These are phyloP conservation scores for Puya raimondii DNA, from an alignment of 176 grass and related monocot species.

Conservation along the genomic window DNA sequence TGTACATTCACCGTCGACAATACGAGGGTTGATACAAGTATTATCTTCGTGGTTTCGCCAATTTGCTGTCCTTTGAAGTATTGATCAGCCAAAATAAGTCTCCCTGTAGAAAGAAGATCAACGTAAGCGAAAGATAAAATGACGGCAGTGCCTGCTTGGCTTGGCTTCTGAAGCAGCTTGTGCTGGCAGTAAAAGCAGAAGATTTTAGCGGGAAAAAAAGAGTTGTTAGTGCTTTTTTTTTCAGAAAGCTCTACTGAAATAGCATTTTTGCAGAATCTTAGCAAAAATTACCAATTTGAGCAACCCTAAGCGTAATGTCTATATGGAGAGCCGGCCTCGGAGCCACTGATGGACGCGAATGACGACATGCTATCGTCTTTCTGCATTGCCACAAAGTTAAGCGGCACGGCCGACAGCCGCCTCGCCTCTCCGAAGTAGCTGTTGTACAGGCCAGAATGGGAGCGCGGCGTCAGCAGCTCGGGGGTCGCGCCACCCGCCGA, in stretches of 20 bases:
- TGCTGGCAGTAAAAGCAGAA: background rate
- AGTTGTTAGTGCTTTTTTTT: background rate
- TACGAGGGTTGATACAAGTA: too few species aligned
- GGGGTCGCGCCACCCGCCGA: slow-evolving; percentile 64
- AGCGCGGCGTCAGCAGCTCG: slow-evolving; percentile 76
- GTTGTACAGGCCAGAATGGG: slow-evolving; percentile 49
- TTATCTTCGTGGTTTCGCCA: too few species aligned
- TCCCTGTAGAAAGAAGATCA: too few species aligned
- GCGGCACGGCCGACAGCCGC: slow-evolving; percentile 32
- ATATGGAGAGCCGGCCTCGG: slow-evolving; percentile 55
- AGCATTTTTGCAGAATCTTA: background rate
- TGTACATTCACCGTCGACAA: too few species aligned
- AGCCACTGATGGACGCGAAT: slow-evolving; percentile 74
- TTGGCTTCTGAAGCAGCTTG: too few species aligned
- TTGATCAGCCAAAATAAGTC: too few species aligned
- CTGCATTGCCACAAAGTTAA: slow-evolving; percentile 46
- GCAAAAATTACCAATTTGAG: background rate
- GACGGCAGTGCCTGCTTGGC: too few species aligned
- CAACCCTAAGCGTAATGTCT: slow-evolving; percentile 19
- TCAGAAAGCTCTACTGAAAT: too few species aligned
- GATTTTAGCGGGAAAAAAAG: background rate
- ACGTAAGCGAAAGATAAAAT: too few species aligned
- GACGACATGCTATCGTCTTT: slow-evolving; percentile 80
- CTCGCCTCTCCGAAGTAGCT: slow-evolving; percentile 63
- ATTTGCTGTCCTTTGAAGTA: too few species aligned